phyloP scores from a whole-genome alignment of 768 basidiomycete species.

The Mycena rebaudengoi region DNA sequence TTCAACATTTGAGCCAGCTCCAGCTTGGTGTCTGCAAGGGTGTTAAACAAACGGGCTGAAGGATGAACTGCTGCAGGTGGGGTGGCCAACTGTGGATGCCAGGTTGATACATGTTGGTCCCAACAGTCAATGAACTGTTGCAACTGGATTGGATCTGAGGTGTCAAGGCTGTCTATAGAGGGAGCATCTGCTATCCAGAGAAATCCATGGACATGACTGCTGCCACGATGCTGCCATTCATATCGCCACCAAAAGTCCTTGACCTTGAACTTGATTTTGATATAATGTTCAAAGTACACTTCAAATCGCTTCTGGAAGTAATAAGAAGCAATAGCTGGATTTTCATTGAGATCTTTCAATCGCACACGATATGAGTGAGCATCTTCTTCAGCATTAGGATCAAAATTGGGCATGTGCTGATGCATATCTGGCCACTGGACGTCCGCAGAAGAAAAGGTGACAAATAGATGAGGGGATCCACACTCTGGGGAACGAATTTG shows the following conservation, averaged over 20 bases:
- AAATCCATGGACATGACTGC: constrained; percentile 17
- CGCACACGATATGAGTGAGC: constrained; percentile 6
- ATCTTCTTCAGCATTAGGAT: constrained; percentile 22
- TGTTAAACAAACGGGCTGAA: constrained; percentile 14
- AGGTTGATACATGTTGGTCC: constrained; percentile 23
- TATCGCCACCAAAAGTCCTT: constrained; percentile 16
- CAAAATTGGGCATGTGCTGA: too few species aligned
- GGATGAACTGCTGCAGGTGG: constrained; percentile 26
- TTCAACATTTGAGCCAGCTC: constrained; percentile 33
- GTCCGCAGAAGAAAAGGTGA: constrained; percentile 37
- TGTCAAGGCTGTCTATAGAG: background rate
- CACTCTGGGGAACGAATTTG: constrained; percentile 26
- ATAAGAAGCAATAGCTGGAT: constrained; percentile 24
- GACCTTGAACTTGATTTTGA: background rate
- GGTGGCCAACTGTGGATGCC: constrained; percentile 15
- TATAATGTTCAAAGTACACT: constrained; percentile 6
- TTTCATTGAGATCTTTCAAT: too few species aligned
- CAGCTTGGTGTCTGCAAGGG: constrained; percentile 29
- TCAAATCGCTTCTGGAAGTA: constrained; percentile 7
- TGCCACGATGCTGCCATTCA: constrained; percentile 20
- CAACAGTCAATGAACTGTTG: constrained; percentile 18
- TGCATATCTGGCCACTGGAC: too few species aligned
- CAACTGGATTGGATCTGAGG: background rate
- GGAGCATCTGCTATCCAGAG: constrained; percentile 10
- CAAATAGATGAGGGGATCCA: constrained; percentile 34